Evolutionary conservation across 768 basidiomycete species (phyloP), one percentile per base, ranked within the genome.

Genomic region (Leucocoprinus leucothites): DNA sequence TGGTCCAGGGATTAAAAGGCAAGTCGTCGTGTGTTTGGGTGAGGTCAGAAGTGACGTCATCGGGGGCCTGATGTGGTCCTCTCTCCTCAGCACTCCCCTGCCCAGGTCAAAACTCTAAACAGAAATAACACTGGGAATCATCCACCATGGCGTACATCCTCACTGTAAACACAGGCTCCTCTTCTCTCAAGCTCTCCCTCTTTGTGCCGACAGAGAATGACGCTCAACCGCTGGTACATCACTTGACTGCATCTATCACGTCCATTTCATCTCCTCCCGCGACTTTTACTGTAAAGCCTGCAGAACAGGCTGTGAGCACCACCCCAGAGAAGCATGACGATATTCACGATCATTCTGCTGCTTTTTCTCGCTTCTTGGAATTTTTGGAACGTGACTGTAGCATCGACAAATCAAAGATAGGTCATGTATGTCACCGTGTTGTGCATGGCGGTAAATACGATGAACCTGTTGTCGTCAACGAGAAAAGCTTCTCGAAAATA

Each of bases 391-490:
- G 64, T 5, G 73, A 77, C 19, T 68, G 70, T 1, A 69, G 70
- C 42, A 72, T 85, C 41, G 74, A 82, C 53, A 60, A 62, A 3
- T 62, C 64, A 18, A 60, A 73, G 3, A 80, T 91, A 57, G 67
- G 64, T 5, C 72, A 82, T 56, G 73, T 88, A n/a, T 86, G 86
- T 60, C 88, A 90, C 64, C 81, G 85, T 35, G 86, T 94, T 41
- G 94, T 97, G 1, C 94, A 96, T 61, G 94, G 94, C 2, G 94
- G 93, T 2, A 81, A 85, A 43, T 89, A 87, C 61, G 72, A 72
- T n/a, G 75, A 82, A 25, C 88, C 91, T 0, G 82, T 92, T 18
- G 54, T 82, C 35, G 82, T 97, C 56, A 82, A 78, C 38, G 73
- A 84, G 35, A 76, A 85, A 50, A 82, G 89, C 31, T 86, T 82